Conservation (phyloP, 495 filamentous ascomycete species). For the Sphaerosporella brunnea region DNA sequence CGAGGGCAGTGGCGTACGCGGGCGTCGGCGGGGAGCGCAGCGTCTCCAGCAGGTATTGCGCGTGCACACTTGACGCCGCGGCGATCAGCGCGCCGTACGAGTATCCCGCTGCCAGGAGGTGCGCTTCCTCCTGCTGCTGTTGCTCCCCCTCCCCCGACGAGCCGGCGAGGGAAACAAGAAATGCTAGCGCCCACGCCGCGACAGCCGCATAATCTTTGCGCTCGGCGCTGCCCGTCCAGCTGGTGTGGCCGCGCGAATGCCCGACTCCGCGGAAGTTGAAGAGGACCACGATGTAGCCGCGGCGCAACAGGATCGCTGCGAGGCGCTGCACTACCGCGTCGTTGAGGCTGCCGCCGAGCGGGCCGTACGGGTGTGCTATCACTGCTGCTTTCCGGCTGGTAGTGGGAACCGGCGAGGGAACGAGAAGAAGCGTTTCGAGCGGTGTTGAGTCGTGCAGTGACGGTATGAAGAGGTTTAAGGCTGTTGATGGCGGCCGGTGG, state of each 20-base stretch:
- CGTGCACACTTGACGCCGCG: slow-evolving; percentile 46
- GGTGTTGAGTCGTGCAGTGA: slow-evolving; percentile 59
- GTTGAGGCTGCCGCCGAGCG: slow-evolving; percentile 70
- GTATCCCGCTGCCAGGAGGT: slow-evolving; percentile 59
- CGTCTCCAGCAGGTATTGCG: slow-evolving; percentile 38
- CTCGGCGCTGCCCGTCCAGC: slow-evolving; percentile 71
- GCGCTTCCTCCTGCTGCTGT: slow-evolving; percentile 3
- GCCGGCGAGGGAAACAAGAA: too few species aligned
- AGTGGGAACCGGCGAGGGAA: slow-evolving; percentile 45
- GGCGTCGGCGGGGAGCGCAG: slow-evolving; percentile 36
- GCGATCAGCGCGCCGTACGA: slow-evolving; percentile 81
- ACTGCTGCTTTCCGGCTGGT: slow-evolving; percentile 43
- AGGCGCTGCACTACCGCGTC: slow-evolving; percentile 55
- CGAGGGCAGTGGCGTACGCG: slow-evolving; percentile 22
- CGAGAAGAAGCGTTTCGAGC: slow-evolving; percentile 68
- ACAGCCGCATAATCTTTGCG: slow-evolving; percentile 64
- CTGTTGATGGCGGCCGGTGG: too few species aligned
- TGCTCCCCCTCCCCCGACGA: background rate
- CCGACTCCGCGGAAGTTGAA: slow-evolving; percentile 89
- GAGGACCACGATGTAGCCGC: slow-evolving; percentile 61
- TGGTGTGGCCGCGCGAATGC: slow-evolving; percentile 55
- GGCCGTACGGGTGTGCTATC: slow-evolving; percentile 80
- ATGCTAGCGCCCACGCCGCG: slow-evolving; percentile 32
- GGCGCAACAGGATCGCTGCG: slow-evolving; percentile 41
- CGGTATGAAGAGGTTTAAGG: slow-evolving; percentile 58